Conservation (phyloP, 768 basidiomycete genomes). For the Amanita exitialis region DNA sequence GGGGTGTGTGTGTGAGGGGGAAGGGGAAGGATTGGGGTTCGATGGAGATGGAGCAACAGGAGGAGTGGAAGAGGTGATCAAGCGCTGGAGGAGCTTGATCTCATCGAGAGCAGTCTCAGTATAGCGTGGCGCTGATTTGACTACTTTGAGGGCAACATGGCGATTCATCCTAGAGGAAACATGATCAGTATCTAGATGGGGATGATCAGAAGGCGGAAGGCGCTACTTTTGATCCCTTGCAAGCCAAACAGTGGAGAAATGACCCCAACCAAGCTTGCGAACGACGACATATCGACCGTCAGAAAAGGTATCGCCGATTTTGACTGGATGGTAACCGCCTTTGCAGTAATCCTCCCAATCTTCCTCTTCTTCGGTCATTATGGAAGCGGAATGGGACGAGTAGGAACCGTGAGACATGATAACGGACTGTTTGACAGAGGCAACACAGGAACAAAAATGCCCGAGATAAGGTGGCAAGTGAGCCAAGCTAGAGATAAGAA, state of each 20-base stretch:
- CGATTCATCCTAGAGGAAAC: conserved; percentile 62
- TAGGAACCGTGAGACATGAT: conserved; percentile 65
- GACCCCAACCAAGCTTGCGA: conserved; percentile 92
- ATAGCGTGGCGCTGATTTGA: conserved; percentile 94
- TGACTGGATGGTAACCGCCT: conserved; percentile 86
- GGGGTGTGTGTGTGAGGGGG: conserved; percentile 65
- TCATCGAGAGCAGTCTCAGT: conserved; percentile 98
- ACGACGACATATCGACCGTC: conserved; percentile 85
- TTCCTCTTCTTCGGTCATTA: conserved; percentile 89
- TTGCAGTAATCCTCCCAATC: conserved; percentile 84
- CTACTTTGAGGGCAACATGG: conserved; percentile 98
- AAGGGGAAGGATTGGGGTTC: conserved; percentile 40
- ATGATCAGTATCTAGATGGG: conserved; percentile 1
- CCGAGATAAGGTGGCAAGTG: conserved; percentile 8
- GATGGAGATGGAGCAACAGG: conserved; percentile 35
- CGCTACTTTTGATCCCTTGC: conserved; percentile 74
- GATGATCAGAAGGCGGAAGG: conserved; percentile 3
- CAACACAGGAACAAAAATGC: background rate
- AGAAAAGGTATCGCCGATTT: conserved; percentile 87
- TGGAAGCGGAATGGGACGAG: conserved; percentile 63
- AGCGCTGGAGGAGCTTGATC: conserved; percentile 93
- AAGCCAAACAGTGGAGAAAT: conserved; percentile 92
- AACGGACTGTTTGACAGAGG: conserved; percentile 8
- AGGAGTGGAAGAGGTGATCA: conserved; percentile 75
- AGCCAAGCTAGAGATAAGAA: conserved; percentile 3